phyloP scores from a whole-genome alignment of 2,329 filamentous ascomycete genomes.

The Leptographium procerum region DNA sequence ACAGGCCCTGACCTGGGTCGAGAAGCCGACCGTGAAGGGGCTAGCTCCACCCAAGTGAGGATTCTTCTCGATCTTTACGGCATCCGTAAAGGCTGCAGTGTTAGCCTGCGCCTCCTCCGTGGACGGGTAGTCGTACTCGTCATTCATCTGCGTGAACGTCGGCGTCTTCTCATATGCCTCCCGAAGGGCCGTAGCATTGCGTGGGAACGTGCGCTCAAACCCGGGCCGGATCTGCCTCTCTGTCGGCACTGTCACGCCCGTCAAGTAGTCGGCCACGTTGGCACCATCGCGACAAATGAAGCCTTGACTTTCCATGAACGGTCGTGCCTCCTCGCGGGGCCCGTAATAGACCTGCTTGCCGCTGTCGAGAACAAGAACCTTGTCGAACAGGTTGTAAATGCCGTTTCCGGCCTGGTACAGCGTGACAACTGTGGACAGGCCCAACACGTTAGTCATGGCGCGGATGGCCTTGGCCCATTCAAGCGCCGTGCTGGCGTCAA shows the following conservation, averaged over 20 bases:
- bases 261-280: conserved; percentile 69
- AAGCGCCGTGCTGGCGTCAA: conserved; percentile 53
- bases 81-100: conserved; percentile 40
- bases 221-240: conserved; percentile 60
- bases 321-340: conserved; percentile 44
- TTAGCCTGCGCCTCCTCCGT: conserved; percentile 33
- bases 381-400: conserved; percentile 59
- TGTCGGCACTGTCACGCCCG: conserved; percentile 62
- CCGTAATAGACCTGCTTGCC: conserved; percentile 57
- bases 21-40: conserved; percentile 45
- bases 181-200: conserved; percentile 52
- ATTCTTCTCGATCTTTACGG: conserved; percentile 32
- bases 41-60: conserved; percentile 15
- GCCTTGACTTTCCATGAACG: conserved; percentile 56
- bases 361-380: conserved; percentile 60
- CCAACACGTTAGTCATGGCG: conserved; percentile 54
- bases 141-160: conserved; percentile 37
- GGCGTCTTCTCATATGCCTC: conserved; percentile 43
- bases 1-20: conserved; percentile 56
- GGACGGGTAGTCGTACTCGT: conserved; percentile 47
- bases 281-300: conserved; percentile 46
- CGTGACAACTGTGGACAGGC: conserved; percentile 48
- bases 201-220: conserved; percentile 49
- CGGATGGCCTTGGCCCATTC: conserved; percentile 54
- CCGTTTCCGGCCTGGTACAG: conserved; percentile 57